Base-by-base conservation (phyloP, 495 filamentous ascomycete species). In the Hypoxylon lienhwacheense region DNA sequence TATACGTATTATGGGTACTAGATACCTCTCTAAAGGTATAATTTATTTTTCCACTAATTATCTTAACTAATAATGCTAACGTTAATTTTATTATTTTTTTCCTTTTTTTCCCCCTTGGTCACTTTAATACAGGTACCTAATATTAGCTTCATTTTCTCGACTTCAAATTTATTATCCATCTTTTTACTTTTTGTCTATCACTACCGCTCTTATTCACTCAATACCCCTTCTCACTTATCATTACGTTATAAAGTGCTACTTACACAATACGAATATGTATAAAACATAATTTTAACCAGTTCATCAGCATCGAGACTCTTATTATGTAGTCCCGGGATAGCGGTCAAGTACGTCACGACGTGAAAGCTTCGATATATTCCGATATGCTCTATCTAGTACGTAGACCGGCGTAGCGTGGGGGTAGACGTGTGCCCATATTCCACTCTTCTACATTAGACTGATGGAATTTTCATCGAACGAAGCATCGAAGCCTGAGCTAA, bases 401-500 rank as follows among this genome's bases (percentile, higher is more conserved):
- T 34, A 43, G 5, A 16, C 7, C 8, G 12, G 10, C n/a, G 26
- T 55, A 50, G 47, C 55, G 55, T 59, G 55, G 55, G 55, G 55
- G 55, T 59, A 29, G 42, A 44, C 8, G 21, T 1, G 19, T 39
- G 46, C 16, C 24, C 16, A 25, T 31, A 44, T 43, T 48, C 52
- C 46, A 61, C 47, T 46, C 15, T 41, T 45, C 44, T 25, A 55
- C 58, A 55, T 61, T 61, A 56, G 58, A 42, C 58, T 56, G 58
- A 61, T 56, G 52, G 52, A 53, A 56, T 48, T 48, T 55, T 55
- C 22, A 48, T 55, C 57, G 51, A 60, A 51, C 45, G 25, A 61
- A 61, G 46, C 46, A 52, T 61, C 35, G 47, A 61, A 61, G 52
- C 58, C 58, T 56, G 58, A 61, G 43, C 58, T 61, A 56, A 43